Base-by-base conservation (phyloP, 805 yeast genomes). In the Candida pseudoglaebosa region DNA sequence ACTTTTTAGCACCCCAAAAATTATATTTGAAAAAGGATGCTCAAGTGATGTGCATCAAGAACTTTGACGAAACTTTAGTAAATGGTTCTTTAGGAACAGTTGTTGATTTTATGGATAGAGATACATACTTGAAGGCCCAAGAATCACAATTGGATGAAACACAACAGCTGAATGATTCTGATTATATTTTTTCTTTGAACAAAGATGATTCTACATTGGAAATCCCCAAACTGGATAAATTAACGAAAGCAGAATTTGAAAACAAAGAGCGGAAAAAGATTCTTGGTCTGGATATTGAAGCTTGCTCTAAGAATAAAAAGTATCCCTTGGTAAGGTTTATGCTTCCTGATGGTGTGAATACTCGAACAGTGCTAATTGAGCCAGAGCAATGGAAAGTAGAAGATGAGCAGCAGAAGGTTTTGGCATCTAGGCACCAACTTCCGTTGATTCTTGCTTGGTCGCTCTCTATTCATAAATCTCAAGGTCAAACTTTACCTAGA, bases 391-490 rank as follows among this genome's bases (percentile, higher is more conserved):
- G 96, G 88, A 73, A 72, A 0, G 68, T 86, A 16, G 91, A 82
- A 46, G 95, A 88, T 58, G 88, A 84, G 37, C 63, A 71, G 17
- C 87, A 83, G 15, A 69, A 69, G 6, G 77, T 82, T 0, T 48
- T 87, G 10, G 95, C 86, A 1, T 70, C 83, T 2, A 70, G 97
- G 50, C 68, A 71, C 0, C 99, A 93, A 54, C 49, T 93, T 2
- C 99, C 99, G 0, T 63, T 93, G 38, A 80, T 91, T 50, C 65
- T 90, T n/a, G 95, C 99, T 0, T 93, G 98, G 97, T 89, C 99
- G 0, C 61, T 93, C 32, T 89, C 97, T 0, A 90, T 93, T 32
- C 99, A 93, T 57, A 91, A 93, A 62, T 81, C 97, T 0, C 99
- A 91, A 58, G 99, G 99, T 1, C 98, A 93, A 57, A 90, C 98